A percentile compares a stretch with the other conserved stretches of the same genome.
These are phyloP conservation scores for Aspergillus sp. DNA, from an alignment of 2,329 filamentous ascomycete species.

Conservation along the genomic window DNA sequence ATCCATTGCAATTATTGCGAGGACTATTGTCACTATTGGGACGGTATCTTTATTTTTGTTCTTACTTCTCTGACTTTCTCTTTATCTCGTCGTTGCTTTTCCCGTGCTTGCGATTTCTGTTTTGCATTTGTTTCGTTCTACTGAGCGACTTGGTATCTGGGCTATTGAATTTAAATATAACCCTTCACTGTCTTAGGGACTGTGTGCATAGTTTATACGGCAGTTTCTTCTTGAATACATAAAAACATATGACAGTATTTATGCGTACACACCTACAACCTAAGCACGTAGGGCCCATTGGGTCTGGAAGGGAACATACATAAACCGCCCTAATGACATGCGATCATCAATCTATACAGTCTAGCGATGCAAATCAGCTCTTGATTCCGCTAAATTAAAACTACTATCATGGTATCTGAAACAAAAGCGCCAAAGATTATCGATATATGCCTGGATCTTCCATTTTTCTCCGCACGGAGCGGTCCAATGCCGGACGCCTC, in stretches of 20 bases:
- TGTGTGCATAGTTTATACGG: neutral
- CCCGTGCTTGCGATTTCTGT: too few species aligned
- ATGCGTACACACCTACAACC: too few species aligned
- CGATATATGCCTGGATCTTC: conserved; percentile 37
- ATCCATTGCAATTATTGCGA: neutral
- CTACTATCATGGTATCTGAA: conserved; percentile 24
- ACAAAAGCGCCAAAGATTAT: conserved; percentile 18
- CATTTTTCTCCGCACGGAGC: conserved; percentile 30
- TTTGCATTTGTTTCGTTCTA: neutral
- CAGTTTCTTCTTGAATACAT: neutral
- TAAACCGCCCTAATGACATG: neutral
- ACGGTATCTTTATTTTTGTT: neutral
- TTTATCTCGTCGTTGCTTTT: neutral
- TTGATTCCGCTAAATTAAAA: conserved; percentile 33
- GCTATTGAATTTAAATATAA: neutral
- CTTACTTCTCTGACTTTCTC: neutral
- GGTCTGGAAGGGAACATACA: too few species aligned
- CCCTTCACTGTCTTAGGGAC: neutral
- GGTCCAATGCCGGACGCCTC: conserved; percentile 22
- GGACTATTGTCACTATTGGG: neutral
- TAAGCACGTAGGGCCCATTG: too few species aligned
- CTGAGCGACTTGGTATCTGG: neutral
- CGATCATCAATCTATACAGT: neutral
- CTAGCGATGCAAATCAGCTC: neutral
- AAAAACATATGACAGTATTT: too few species aligned